Base-by-base conservation (phyloP, 768 basidiomycete species). In the Mycena vulgaris region DNA sequence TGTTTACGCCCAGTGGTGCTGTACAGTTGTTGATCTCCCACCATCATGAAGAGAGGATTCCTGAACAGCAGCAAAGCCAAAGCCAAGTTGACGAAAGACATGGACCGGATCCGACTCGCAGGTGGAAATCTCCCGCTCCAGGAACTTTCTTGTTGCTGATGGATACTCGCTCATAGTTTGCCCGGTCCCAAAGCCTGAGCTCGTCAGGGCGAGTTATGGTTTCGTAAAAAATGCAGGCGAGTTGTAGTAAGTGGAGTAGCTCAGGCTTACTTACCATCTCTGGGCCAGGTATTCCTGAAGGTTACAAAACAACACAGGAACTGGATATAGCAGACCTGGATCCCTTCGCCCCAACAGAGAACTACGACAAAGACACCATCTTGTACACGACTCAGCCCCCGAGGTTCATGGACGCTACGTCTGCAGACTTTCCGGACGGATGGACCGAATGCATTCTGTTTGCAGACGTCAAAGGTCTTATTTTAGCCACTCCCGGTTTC, bases 361-460 rank as follows among this genome's bases (percentile, higher is more conserved):
- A 1, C 39, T 25, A 40, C 16, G 40, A 42, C 40, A 5, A 33
- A 16, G 23, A 42, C 31, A 28, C 8, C 27, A 8, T 28, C 31
- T 3, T 68, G 17, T 68, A 47, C 45, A 68, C 59, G n/a, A 61
- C 68, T 2, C 61, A 53, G 52, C 59, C 68, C 28, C 47, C 66
- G 33, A 19, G 52, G 5, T 2, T 2, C 52, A 45, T 55, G 60
- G 13, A 62, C 23, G 21, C 37, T 14, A 53, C 51, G 28, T 60
- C 27, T 17, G 42, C 7, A 17, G 13, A 35, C 19, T 37, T 35
- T 39, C 40, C 66, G 5, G 48, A 68, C 11, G 63, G 63, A 10
- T 63, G 53, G 68, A 51, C 70, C 23, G 70, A 67, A 48, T 71
- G 70, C 37, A 2, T 71, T 14, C 23, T 67, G 13, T 45, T 47